Base-by-base conservation (phyloP, 768 basidiomycete species). In the Ephemerocybe angulata region DNA sequence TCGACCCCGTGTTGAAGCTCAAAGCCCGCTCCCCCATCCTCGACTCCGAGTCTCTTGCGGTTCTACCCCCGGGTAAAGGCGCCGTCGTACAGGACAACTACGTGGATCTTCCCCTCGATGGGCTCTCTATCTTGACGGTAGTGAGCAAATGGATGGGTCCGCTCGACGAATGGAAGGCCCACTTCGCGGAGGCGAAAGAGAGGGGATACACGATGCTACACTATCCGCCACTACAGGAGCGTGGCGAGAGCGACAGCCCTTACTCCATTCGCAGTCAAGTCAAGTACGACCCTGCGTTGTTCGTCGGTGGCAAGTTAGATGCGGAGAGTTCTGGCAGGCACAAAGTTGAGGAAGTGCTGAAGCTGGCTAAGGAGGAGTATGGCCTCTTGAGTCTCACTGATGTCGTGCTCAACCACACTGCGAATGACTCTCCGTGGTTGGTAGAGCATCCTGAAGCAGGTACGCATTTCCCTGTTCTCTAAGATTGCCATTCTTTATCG, bases 81-180 rank as follows among this genome's bases (percentile, higher is more conserved):
- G 88, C 86, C 6, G 79, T 70, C 19, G 66, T 90, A 55, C 63
- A 74, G 43, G 67, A 79, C 7, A 73, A 83, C 48, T 68, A 73
- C 46, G 76, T 89, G 58, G 78, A 89, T 61, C 74, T 98, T 17
- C 88, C 93, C 1, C 79, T 98, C 40, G 89, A 97, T 66, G 93
- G 90, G 15, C 78, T 99, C 7, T 83, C 88, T 30, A 87, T 98
- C 64, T 75, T 98, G 53, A 94, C 91, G 4, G 78, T 96, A 35
- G 86, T 99, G 42, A 96, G 94, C 1, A 99, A 99, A 69, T 99
- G 97, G 97, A 97, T 98, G 92, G 96, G 95, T 1, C 80, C 87
- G 1, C 70, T 92, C 31, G 69, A 75, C 11, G 76, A 85, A 28
- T 98, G 97, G 97, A 76, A 72, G 41, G 76, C 78, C 3, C 84